Base-by-base conservation (phyloP, 1,284 basidiomycete species). In the Phellopilus nigrolimitatus region DNA sequence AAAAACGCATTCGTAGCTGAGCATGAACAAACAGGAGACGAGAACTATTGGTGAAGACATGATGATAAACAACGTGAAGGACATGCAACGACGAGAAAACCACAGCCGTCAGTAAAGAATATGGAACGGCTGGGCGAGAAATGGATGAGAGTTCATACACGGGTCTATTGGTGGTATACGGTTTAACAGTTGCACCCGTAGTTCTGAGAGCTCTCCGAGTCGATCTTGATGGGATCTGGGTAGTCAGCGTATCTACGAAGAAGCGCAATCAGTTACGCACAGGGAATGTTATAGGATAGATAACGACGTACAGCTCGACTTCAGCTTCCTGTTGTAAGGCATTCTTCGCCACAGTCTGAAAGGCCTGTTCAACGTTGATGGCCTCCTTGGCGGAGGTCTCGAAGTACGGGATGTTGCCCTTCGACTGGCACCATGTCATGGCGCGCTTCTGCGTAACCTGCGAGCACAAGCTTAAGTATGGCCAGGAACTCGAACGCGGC, bases 311-410 rank as follows among this genome's bases (percentile, higher is more conserved):
- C 91, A 97, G 70, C 67, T 97, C 94, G 56, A 94, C 92, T 68
- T 98, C 95, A 48, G 89, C 87, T 69, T 97, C 97, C 72, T 97
- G 95, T 66, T 93, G 91, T 58, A 99, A 73, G 3, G 97, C 97
- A 66, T 97, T 98, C 84, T 95, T 95, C 13, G 95, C 95, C 57
- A 98, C 95, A 2, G 95, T 97, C 70, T 97, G 95, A 85, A 99
- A 99, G 3, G 97, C 97, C 71, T 98, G 95, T 68, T 99, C 97
- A 53, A 99, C 95, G 63, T 99, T 99, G 78, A 99, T 98, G 15
- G 97, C 95, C 70, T 99, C 97, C 74, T 99, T 99, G 38, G 97
- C 97, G 8, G 95, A 98, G 1, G 97, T 99, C 75, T 99, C 97
- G 70, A 99, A 99, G 72, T 99, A 99, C 12, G 97, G 97, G 61